Conservation (phyloP, 2,329 filamentous ascomycete species). For the Leptographium flavum region DNA sequence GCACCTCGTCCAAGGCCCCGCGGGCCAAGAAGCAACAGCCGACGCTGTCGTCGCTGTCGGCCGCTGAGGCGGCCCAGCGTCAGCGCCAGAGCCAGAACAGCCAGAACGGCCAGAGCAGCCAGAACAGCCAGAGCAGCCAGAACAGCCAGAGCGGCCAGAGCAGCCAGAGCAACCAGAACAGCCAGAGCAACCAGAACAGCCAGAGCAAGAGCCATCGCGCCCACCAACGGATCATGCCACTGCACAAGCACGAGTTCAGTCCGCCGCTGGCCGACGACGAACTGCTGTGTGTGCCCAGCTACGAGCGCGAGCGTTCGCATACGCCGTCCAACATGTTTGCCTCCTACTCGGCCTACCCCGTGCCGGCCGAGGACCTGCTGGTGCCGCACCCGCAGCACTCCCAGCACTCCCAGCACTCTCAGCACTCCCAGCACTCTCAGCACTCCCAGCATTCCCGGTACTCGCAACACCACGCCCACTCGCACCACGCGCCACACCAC, state of each 20-base stretch:
- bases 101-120: conserved; percentile 10
- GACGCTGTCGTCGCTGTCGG: conserved; percentile 11
- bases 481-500: background rate
- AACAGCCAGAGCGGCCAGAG: conserved; percentile 12
- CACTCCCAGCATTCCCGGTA: background rate
- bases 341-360: conserved; percentile 32
- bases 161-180: conserved; percentile 12
- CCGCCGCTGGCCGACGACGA: conserved; percentile 52
- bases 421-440: background rate
- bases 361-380: conserved; percentile 38
- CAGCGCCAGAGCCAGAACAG: conserved; percentile 11
- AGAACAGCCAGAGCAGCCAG: background rate
- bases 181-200: background rate
- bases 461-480: background rate
- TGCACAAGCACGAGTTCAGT: conserved; percentile 36
- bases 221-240: conserved; percentile 19
- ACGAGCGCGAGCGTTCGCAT: conserved; percentile 54
- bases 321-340: conserved; percentile 50
- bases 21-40: conserved; percentile 27
- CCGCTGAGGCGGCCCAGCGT: conserved; percentile 10
- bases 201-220: conserved; percentile 8
- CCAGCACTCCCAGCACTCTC: conserved; percentile 23
- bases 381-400: conserved; percentile 45
- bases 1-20: background rate
- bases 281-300: conserved; percentile 49